phyloP scores from a whole-genome alignment of 306 rosid genomes.

The Vigna mungo region DNA sequence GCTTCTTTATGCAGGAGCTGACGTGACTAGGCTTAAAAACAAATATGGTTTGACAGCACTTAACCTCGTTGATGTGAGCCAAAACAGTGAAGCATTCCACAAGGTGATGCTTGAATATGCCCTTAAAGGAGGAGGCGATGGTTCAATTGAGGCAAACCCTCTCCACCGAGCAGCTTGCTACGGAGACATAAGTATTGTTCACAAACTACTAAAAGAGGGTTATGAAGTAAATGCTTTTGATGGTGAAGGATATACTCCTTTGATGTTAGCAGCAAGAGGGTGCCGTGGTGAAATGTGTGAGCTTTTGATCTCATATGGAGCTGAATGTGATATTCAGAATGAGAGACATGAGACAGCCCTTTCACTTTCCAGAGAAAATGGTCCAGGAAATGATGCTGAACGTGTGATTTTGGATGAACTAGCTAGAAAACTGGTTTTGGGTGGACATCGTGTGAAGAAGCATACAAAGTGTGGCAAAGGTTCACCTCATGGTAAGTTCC shows the following conservation, averaged over 20 bases:
- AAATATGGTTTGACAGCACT: constrained; percentile 56
- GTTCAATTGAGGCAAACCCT: constrained; percentile 39
- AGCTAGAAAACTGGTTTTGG: constrained; percentile 52
- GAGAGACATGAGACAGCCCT: constrained; percentile 59
- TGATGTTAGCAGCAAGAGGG: constrained; percentile 74
- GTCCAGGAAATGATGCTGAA: constrained; percentile 55
- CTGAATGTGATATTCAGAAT: constrained; percentile 55
- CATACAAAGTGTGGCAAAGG: constrained; percentile 76
- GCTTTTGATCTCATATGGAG: constrained; percentile 61
- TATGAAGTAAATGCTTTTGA: constrained; percentile 55
- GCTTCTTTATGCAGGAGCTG: constrained; percentile 64
- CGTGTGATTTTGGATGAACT: constrained; percentile 56
- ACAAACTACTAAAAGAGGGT: constrained; percentile 43
- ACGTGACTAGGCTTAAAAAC: constrained; percentile 52
- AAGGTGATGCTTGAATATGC: constrained; percentile 54
- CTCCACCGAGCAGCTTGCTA: constrained; percentile 56
- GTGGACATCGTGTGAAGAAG: constrained; percentile 59
- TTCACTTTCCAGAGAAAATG: constrained; percentile 54
- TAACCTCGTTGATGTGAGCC: constrained; percentile 47
- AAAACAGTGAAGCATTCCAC: constrained; percentile 47
- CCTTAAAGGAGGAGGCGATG: constrained; percentile 30
- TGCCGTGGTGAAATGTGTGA: constrained; percentile 50
- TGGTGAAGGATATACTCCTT: constrained; percentile 57
- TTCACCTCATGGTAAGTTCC: constrained; percentile 53
- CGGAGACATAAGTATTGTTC: constrained; percentile 48